phyloP scores from a whole-genome alignment of 305 asterid species.

The Fraxinus greggii region DNA sequence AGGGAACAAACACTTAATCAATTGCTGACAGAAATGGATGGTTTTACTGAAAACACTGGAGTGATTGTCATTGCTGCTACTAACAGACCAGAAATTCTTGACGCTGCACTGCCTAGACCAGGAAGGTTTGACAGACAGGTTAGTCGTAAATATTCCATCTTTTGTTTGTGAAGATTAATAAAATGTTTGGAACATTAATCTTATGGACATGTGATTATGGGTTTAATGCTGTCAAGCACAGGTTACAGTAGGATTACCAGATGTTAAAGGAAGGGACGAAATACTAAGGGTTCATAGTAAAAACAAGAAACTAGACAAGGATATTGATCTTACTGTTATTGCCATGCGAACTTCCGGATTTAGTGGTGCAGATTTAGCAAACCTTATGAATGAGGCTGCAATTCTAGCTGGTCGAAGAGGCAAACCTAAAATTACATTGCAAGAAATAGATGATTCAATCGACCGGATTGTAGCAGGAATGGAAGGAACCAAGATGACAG shows the following conservation, averaged over 20 bases:
- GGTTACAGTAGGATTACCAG: slow-evolving; percentile 63
- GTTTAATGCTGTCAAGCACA: slow-evolving; percentile 4
- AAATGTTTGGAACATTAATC: neutral
- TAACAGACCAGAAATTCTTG: slow-evolving; percentile 71
- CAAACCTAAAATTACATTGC: slow-evolving; percentile 33
- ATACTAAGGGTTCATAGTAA: slow-evolving; percentile 56
- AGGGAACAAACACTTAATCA: slow-evolving; percentile 76
- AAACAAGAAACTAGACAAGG: slow-evolving; percentile 42
- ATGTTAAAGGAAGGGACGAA: slow-evolving; percentile 59
- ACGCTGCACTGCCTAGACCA: slow-evolving; percentile 66
- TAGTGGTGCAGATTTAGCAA: slow-evolving; percentile 74
- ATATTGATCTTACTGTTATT: slow-evolving; percentile 48
- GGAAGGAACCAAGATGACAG: slow-evolving; percentile 73
- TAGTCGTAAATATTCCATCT: neutral
- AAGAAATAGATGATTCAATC: slow-evolving; percentile 61
- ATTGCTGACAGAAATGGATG: slow-evolving; percentile 74
- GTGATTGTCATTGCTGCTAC: slow-evolving; percentile 73
- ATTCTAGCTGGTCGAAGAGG: slow-evolving; percentile 74
- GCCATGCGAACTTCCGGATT: slow-evolving; percentile 82
- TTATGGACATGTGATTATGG: neutral
- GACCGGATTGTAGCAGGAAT: slow-evolving; percentile 75
- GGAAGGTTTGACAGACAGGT: slow-evolving; percentile 81
- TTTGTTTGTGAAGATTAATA: neutral
- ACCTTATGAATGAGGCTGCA: slow-evolving; percentile 77
- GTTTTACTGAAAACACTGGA: slow-evolving; percentile 56